phyloP scores from a whole-genome alignment of 441 rosid genomes.

The Bruguiera hainesii region DNA sequence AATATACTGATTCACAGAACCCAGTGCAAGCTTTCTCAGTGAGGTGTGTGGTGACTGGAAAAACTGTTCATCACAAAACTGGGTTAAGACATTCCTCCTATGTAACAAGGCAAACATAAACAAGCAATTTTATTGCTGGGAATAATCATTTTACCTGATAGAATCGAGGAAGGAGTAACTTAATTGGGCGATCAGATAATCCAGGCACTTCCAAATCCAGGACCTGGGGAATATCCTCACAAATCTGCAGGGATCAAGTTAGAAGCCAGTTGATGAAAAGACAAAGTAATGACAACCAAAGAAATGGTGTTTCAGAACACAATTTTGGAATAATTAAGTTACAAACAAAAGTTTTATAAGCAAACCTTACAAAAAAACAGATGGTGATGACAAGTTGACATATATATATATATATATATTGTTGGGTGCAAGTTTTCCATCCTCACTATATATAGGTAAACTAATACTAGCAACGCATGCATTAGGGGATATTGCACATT shows the following conservation, averaged over 20 bases:
- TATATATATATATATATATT: not conserved
- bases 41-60: constrained; percentile 94
- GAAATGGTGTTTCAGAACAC: not conserved
- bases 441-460: constrained; percentile 2
- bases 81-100: constrained; percentile 11
- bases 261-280: not conserved
- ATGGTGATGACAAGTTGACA: not conserved
- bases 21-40: constrained; percentile 80
- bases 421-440: not conserved
- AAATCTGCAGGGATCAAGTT: constrained; percentile 47
- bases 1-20: constrained; percentile 84
- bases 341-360: too few species aligned
- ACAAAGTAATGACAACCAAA: not conserved
- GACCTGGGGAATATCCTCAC: constrained; percentile 95
- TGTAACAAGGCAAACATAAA: not conserved
- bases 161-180: constrained; percentile 77
- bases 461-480: constrained; percentile 2
- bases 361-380: too few species aligned
- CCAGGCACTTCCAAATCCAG: constrained; percentile 91
- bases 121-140: constrained; percentile 2
- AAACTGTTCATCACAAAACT: constrained; percentile 53
- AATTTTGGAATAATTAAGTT: not conserved
- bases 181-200: constrained; percentile 81
- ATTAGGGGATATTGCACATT: not conserved
- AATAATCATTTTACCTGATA: constrained; percentile 54